Conservation (phyloP, 148 eudicot species). For the Diospyros lotus region DNA sequence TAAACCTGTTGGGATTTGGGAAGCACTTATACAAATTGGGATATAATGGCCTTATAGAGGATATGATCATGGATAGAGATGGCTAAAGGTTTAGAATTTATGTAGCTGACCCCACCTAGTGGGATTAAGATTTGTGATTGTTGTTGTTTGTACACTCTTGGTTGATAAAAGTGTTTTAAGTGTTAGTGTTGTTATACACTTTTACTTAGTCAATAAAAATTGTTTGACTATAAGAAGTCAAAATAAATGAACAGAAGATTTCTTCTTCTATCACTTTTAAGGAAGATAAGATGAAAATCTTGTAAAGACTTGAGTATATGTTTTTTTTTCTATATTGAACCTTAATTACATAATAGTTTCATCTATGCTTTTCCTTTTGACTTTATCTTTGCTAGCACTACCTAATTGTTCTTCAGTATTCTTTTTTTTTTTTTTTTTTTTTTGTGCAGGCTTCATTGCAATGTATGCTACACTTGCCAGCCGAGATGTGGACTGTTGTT, state of each 20-base stretch:
- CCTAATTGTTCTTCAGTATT: slow-evolving; percentile 7
- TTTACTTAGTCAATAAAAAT: slow-evolving; percentile 1
- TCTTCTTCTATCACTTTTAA: background rate
- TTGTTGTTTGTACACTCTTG: no score
- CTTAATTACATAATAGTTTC: background rate
- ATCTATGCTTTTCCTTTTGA: background rate
- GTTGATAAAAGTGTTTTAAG: background rate
- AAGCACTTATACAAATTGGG: no score
- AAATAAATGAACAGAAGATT: background rate
- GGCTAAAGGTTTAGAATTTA: no score
- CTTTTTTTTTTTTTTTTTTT: background rate
- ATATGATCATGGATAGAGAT: no score
- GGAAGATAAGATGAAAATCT: background rate
- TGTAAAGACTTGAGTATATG: background rate
- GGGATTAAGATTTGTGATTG: no score
- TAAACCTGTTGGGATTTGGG: no score
- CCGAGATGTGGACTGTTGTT: slow-evolving; percentile 95
- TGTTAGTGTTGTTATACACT: background rate
- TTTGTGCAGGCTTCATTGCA: slow-evolving; percentile 81
- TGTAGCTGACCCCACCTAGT: no score
- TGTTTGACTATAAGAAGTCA: background rate
- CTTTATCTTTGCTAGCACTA: background rate
- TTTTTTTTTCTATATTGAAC: background rate
- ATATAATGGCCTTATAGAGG: no score
- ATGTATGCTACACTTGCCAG: slow-evolving; percentile 98